A percentile compares a stretch with the other conserved stretches of the same genome.
phyloP scores from a whole-genome alignment of 2,329 filamentous ascomycete species.

The Ophiostoma sp. region DNA sequence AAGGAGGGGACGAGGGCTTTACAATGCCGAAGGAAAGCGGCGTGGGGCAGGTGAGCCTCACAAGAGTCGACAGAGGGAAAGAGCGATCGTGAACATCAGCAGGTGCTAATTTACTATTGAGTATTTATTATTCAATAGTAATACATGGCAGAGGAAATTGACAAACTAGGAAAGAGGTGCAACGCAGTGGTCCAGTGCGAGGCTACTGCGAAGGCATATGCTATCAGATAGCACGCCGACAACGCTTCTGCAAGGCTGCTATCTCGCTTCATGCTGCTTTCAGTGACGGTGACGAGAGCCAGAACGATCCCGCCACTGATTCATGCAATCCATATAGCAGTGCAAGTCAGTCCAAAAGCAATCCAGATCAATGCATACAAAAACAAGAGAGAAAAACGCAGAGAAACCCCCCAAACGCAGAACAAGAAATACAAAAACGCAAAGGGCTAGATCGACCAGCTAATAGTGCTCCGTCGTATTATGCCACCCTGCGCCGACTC shows the following conservation, averaged over 20 bases:
- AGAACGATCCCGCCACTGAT: not conserved
- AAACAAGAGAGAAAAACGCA: not conserved
- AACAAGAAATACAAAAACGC: not conserved
- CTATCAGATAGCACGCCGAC: slow-evolving; percentile 15
- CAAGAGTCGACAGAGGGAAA: not conserved
- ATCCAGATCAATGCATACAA: not conserved
- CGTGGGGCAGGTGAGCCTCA: slow-evolving; percentile 13
- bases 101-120: not conserved
- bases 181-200: not conserved
- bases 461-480: not conserved
- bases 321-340: not conserved
- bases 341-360: not conserved
- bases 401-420: not conserved
- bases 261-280: not conserved
- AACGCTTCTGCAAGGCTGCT: slow-evolving; percentile 7
- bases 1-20: not conserved
- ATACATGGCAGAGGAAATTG: not conserved
- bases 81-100: slow-evolving; percentile 6
- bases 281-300: not conserved
- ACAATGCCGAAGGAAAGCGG: slow-evolving; percentile 32
- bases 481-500: slow-evolving; percentile 1
- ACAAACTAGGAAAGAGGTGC: slow-evolving; percentile 5
- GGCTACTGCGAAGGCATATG: not conserved
- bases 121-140: not conserved
- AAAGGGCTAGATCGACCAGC: not conserved